Percentiles rank a stretch among this genome's conserved stretches.
phyloP scores from a whole-genome alignment of 192 early-diverging fungal genomes.

The Podila minutissima region DNA sequence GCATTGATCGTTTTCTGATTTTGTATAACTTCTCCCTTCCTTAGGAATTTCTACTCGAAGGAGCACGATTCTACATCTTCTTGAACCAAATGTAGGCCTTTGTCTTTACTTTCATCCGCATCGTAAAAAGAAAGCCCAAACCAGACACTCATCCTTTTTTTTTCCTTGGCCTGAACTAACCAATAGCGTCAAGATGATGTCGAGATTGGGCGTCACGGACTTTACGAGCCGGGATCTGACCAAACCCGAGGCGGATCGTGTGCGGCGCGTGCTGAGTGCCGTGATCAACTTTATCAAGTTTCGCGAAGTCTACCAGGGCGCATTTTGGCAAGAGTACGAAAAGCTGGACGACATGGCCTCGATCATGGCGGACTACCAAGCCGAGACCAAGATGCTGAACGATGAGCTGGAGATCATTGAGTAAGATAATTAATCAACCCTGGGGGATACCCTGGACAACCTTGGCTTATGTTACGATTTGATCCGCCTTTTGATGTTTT shows the following conservation, averaged over 20 bases:
- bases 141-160: background rate
- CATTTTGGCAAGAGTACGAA: constrained; percentile 8
- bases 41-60: constrained; percentile 31
- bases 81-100: constrained; percentile 31
- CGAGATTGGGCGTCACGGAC: constrained; percentile 76
- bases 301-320: constrained; percentile 70
- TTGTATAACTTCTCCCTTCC: background rate
- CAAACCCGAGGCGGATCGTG: constrained; percentile 75
- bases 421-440: background rate
- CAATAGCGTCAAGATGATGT: constrained; percentile 67
- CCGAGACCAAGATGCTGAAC: constrained; percentile 11
- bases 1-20: background rate
- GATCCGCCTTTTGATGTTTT: too few species aligned
- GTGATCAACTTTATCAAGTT: constrained; percentile 95
- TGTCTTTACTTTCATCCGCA: background rate
- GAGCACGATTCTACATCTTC: constrained; percentile 32
- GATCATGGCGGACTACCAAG: constrained; percentile 6
- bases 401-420: constrained; percentile 16
- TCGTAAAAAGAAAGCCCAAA: background rate
- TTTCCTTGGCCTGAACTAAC: background rate
- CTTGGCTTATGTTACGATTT: too few species aligned
- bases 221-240: constrained; percentile 84
- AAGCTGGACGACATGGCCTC: constrained; percentile 12
- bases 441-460: too few species aligned
- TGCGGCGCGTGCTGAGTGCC: constrained; percentile 79